Evolutionary conservation across 768 basidiomycete genomes (phyloP), one percentile per base, ranked within the genome.

Genomic region (Tylopilus rubrobrunneus): DNA sequence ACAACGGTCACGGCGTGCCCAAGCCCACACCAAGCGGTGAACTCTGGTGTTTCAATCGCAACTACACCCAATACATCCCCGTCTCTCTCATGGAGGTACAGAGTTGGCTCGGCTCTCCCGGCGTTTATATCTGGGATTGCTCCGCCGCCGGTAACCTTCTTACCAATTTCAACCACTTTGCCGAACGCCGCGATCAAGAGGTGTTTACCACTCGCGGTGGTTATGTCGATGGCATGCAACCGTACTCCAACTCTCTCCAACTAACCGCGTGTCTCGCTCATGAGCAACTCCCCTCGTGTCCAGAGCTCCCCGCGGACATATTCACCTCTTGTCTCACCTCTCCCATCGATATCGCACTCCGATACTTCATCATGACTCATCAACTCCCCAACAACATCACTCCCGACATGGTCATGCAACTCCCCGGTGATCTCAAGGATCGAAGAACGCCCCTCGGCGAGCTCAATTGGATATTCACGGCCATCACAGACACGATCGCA

Each of bases 381-480:
- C 86, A 87, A 50, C 81, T 93, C 11, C 89, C 89, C 7, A 85
- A 83, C 60, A 84, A 85, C 53, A 81, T 90, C 63, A 86, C 85
- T 9, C 78, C 87, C 28, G 93, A 98, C 64, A 90, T 93, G 89
- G 87, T 95, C 33, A 84, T 90, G 79, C 90, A 94, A 67, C 82
- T 99, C 12, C 97, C 97, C 0, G 97, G 97, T 9, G 95, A 98
- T 67, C 81, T 98, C 55, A 97, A 96, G 71, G 97, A 99, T 65
- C 82, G 97, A 19, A 83, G 95, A 25, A 98, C 97, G 1, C 95
- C 97, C 1, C 76, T 99, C 0, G 97, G 97, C 48, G 97, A 99
- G 72, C 81, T 99, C n/a, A 97, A 96, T 67, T 99, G 97, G 97
- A 98, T 98, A 58, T 98, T 98, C 73, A 98, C 94, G 1, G 93